Conservation (phyloP, 441 rosid species). For the Arabidopsis lyrata region DNA sequence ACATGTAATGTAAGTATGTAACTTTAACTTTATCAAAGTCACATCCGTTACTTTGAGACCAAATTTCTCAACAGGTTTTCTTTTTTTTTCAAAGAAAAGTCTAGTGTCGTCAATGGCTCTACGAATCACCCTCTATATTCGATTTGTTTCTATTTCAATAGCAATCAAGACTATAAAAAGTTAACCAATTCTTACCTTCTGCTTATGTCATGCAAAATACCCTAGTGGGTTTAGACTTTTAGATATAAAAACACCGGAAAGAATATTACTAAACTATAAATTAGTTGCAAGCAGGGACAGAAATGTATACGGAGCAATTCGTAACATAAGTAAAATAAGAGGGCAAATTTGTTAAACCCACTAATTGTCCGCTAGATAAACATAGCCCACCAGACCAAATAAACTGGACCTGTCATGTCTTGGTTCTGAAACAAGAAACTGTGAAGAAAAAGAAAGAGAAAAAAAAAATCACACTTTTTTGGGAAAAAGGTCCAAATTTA, state of each 20-base stretch:
- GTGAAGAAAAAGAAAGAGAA: not conserved
- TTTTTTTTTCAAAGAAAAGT: not conserved
- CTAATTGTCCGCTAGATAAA: constrained; percentile 26
- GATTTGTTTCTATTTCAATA: not conserved
- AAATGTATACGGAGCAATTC: not conserved
- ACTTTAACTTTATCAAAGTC: not conserved
- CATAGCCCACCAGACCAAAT: constrained; percentile 27
- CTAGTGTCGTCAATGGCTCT: not conserved
- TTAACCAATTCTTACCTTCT: not conserved
- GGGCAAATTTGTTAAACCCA: not conserved
- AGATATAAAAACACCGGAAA: not conserved
- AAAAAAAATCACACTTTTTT: not conserved
- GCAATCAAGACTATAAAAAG: not conserved
- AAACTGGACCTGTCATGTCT: constrained; percentile 39
- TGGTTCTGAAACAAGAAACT: constrained; percentile 37
- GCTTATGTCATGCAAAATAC: constrained; percentile 6
- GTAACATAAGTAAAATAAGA: not conserved
- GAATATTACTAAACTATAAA: constrained; percentile 5
- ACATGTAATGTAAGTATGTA: not conserved
- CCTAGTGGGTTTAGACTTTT: not conserved
- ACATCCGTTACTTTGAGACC: not conserved
- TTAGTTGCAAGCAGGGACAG: not conserved
- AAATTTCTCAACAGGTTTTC: not conserved
- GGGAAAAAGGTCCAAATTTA: not conserved
- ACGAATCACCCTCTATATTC: not conserved